Percentiles rank a stretch among this genome's conserved stretches.
phyloP scores from a whole-genome alignment of 2,329 filamentous ascomycete genomes.

The Cadophora malorum region DNA sequence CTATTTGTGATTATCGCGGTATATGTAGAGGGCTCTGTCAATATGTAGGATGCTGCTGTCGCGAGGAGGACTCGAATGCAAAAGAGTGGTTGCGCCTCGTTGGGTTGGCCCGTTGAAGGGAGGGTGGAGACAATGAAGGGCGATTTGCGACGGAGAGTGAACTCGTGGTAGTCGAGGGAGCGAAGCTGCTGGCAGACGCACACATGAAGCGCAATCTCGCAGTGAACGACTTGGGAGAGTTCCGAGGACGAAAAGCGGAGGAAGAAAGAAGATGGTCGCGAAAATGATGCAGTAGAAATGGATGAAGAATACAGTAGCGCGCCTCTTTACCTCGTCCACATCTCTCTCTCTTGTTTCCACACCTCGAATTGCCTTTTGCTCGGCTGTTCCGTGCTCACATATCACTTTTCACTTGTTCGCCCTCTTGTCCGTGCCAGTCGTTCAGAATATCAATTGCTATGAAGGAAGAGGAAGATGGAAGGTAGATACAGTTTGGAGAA shows the following conservation, averaged over 20 bases:
- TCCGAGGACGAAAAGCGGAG: constrained; percentile 26
- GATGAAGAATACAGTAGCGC: constrained; percentile 29
- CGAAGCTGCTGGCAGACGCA: constrained; percentile 33
- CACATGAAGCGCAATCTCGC: constrained; percentile 38
- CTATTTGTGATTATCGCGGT: constrained; percentile 4
- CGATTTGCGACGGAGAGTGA: constrained; percentile 20
- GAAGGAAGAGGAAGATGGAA: constrained; percentile 34
- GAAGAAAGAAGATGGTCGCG: constrained; percentile 24
- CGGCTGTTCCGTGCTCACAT: constrained; percentile 36
- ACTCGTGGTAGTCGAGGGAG: constrained; percentile 25
- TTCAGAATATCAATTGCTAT: constrained; percentile 43
- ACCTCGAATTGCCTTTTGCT: constrained; percentile 27
- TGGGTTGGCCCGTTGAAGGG: constrained; percentile 27
- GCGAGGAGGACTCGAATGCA: constrained; percentile 22
- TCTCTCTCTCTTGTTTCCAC: constrained; percentile 28
- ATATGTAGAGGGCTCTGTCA: not conserved
- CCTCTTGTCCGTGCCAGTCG: constrained; percentile 35
- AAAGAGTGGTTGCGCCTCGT: constrained; percentile 29
- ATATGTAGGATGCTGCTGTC: constrained; percentile 1
- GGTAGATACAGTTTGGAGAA: constrained; percentile 35
- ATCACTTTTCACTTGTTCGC: constrained; percentile 39
- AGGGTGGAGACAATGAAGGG: constrained; percentile 26
- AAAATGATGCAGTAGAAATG: constrained; percentile 31
- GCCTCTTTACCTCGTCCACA: constrained; percentile 37
- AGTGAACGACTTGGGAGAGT: constrained; percentile 30